Evolutionary conservation across 805 yeast species (phyloP).

Genomic region (Isabelozyma gotoi): DNA sequence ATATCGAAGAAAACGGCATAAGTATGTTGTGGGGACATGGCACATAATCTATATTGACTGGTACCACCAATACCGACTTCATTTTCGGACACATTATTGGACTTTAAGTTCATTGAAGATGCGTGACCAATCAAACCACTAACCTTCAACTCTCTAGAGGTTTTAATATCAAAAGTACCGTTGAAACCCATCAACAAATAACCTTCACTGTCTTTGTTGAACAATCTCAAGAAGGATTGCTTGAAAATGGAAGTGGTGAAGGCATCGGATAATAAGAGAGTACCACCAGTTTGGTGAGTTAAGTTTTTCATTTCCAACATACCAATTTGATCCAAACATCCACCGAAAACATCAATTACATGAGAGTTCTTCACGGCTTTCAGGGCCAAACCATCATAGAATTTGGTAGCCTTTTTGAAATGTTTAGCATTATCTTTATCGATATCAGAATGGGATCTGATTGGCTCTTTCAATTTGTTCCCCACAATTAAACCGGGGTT

Average conservation of each 20-base stretch:
- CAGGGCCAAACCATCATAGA: conserved; percentile 71
- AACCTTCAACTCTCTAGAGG: conserved; percentile 82
- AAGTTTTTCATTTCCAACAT: conserved; percentile 88
- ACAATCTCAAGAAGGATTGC: conserved; percentile 85
- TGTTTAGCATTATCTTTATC: conserved; percentile 88
- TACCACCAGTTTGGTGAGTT: conserved; percentile 88
- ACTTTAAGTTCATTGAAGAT: conserved; percentile 64
- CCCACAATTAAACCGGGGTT: conserved; percentile 95
- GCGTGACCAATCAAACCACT: conserved; percentile 96
- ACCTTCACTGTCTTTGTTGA: conserved; percentile 84
- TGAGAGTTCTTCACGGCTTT: conserved; percentile 73
- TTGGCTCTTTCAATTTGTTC: conserved; percentile 88
- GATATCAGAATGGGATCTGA: conserved; percentile 95
- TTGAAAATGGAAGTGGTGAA: conserved; percentile 93
- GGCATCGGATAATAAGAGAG: conserved; percentile 82
- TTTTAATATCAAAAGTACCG: conserved; percentile 83
- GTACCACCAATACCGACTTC: conserved; percentile 95
- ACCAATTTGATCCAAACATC: conserved; percentile 96
- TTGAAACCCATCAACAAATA: conserved; percentile 87
- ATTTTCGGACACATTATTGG: conserved; percentile 80
- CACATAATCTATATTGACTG: conserved; percentile 80
- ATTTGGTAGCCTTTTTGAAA: conserved; percentile 80
- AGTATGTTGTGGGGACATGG: conserved; percentile 83
- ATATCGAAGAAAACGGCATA: conserved; percentile 90
- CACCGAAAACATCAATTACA: conserved; percentile 87